Conservation (phyloP, 176 grass and related monocot genomes). For the Phyllostachys edulis region DNA sequence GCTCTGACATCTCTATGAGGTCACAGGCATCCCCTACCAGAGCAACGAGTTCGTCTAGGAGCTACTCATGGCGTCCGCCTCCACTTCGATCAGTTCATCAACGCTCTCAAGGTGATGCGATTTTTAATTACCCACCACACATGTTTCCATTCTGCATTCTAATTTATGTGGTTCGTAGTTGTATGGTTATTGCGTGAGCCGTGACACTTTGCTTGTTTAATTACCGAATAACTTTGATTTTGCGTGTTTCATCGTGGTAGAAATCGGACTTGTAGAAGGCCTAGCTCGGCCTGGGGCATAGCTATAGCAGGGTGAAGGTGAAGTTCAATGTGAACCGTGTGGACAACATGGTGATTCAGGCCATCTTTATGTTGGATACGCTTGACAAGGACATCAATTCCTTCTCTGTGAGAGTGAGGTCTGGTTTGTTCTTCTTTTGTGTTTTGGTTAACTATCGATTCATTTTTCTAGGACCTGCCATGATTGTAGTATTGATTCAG, state of each 20-base stretch:
- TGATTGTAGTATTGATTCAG: background rate
- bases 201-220: background rate
- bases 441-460: background rate
- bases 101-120: constrained; percentile 63
- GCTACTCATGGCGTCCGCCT: constrained; percentile 68
- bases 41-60: constrained; percentile 83
- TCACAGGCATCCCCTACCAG: constrained; percentile 73
- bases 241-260: constrained; percentile 21
- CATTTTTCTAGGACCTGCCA: background rate
- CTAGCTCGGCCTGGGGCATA: constrained; percentile 67
- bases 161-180: background rate
- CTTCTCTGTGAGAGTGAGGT: constrained; percentile 96
- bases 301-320: constrained; percentile 78
- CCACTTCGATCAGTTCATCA: constrained; percentile 75
- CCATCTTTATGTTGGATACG: constrained; percentile 82
- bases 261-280: constrained; percentile 63
- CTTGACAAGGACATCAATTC: constrained; percentile 88
- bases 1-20: constrained; percentile 79
- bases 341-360: constrained; percentile 93
- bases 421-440: background rate
- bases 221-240: background rate
- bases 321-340: constrained; percentile 89
- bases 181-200: background rate
- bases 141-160: background rate
- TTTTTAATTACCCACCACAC: background rate